phyloP scores from a whole-genome alignment of 148 eudicot genomes.

The Pouteria glomerata region DNA sequence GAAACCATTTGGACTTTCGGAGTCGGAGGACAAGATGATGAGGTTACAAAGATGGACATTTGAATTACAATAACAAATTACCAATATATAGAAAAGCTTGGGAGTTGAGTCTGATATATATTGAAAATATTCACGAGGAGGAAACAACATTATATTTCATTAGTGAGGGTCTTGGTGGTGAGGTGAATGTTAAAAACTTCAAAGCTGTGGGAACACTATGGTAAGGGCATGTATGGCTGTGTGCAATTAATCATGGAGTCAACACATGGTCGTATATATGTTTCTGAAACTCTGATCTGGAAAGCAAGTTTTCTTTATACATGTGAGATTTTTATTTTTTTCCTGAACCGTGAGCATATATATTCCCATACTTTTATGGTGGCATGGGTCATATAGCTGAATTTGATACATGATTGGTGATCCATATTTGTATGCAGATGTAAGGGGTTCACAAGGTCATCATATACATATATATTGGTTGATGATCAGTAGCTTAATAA shows the following conservation, averaged over 20 bases:
- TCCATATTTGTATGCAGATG: too few species aligned
- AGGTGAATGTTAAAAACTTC: not conserved
- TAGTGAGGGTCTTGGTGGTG: not conserved
- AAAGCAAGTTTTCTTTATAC: too few species aligned
- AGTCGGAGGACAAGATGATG: slow-evolving; percentile 10
- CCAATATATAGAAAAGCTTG: not conserved
- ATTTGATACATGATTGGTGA: too few species aligned
- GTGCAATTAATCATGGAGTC: slow-evolving; percentile 7
- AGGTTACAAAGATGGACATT: slow-evolving; percentile 13
- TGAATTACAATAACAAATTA: not conserved
- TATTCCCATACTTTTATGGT: too few species aligned
- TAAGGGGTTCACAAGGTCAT: too few species aligned
- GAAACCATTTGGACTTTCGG: slow-evolving; percentile 36
- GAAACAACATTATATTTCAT: not conserved
- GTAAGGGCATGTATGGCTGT: slow-evolving; percentile 16
- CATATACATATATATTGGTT: too few species aligned
- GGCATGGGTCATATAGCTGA: too few species aligned
- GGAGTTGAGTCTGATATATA: not conserved
- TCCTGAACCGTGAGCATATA: too few species aligned
- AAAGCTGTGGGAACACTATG: not conserved
- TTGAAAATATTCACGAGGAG: not conserved
- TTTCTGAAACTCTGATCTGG: too few species aligned
- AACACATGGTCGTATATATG: too few species aligned
- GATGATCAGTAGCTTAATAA: too few species aligned
- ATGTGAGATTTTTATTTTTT: not conserved